Conservation (phyloP, 169 alveolate species). For the Pseudocohnilembus persalinus region DNA sequence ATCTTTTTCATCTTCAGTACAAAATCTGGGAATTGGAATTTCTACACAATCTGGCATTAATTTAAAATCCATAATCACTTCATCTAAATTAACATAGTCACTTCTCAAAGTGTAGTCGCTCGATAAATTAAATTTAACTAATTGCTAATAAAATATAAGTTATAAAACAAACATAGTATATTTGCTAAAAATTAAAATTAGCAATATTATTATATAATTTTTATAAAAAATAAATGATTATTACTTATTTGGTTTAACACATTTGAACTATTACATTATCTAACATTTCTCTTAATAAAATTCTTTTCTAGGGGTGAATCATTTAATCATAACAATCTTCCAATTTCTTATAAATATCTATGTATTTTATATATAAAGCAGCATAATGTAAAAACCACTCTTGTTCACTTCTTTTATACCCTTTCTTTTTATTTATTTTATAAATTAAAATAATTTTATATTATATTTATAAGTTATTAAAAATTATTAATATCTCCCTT, state of each 20-base stretch:
- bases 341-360: conserved; percentile 79
- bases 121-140: conserved; percentile 16
- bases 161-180: not conserved
- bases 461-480: not conserved
- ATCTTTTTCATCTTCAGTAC: conserved; percentile 82
- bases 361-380: conserved; percentile 87
- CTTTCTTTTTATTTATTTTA: not conserved
- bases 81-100: conserved; percentile 83
- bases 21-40: conserved; percentile 88
- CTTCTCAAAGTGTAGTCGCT: conserved; percentile 26
- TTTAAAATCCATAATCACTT: conserved; percentile 86
- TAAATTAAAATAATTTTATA: not conserved
- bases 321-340: conserved; percentile 91
- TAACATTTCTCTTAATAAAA: conserved; percentile 76
- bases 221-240: conserved; percentile 20
- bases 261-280: conserved; percentile 82
- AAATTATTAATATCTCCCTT: too few species aligned
- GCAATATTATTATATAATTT: too few species aligned
- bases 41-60: conserved; percentile 83
- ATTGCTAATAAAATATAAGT: conserved; percentile 32
- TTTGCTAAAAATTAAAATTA: too few species aligned
- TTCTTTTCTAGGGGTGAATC: conserved; percentile 90
- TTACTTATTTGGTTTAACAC: conserved; percentile 81
- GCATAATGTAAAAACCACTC: conserved; percentile 65
- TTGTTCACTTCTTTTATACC: conserved; percentile 6